Evolutionary conservation across 345 rosid species (phyloP).

Genomic region (Moringa oleifera): DNA sequence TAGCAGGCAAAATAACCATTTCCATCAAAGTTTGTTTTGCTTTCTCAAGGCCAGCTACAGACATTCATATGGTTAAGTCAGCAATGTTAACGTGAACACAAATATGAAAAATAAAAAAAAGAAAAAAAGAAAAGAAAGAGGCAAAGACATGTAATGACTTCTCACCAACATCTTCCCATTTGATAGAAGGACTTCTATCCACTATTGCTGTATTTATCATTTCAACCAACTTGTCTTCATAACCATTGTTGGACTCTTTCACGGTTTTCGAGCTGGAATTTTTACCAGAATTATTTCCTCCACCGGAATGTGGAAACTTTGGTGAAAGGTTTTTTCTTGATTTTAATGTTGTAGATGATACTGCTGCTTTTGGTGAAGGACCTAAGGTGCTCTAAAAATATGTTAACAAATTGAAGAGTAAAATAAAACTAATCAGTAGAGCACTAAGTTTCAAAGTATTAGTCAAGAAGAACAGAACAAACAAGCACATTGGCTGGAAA

Average conservation of each 20-base stretch:
- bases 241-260: slow-evolving; percentile 52
- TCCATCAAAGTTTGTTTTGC: slow-evolving; percentile 94
- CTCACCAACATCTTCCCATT: slow-evolving; percentile 99
- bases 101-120: too few relatives aligned
- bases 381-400: slow-evolving; percentile 51
- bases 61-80: slow-evolving; percentile 16
- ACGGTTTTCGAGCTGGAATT: slow-evolving; percentile 41
- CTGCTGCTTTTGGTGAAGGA: slow-evolving; percentile 43
- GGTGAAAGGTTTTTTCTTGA: slow-evolving; percentile 28
- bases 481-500: too few relatives aligned
- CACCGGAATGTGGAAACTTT: slow-evolving; percentile 31
- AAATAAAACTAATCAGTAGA: slow-evolving; percentile 4
- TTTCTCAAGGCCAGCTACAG: slow-evolving; percentile 90
- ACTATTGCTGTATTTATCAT: slow-evolving; percentile 85
- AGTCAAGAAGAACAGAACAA: too few relatives aligned
- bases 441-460: background rate
- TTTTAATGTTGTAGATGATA: slow-evolving; percentile 39
- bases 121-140: background rate
- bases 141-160: background rate
- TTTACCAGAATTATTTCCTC: slow-evolving; percentile 29
- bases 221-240: slow-evolving; percentile 76
- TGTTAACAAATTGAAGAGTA: slow-evolving; percentile 13
- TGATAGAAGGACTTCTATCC: slow-evolving; percentile 91
- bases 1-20: slow-evolving; percentile 94
- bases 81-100: slow-evolving; percentile 3